These are phyloP conservation scores for Aspergillus sp. DNA, from an alignment of 2,329 filamentous ascomycete species.

Conservation along the genomic window DNA sequence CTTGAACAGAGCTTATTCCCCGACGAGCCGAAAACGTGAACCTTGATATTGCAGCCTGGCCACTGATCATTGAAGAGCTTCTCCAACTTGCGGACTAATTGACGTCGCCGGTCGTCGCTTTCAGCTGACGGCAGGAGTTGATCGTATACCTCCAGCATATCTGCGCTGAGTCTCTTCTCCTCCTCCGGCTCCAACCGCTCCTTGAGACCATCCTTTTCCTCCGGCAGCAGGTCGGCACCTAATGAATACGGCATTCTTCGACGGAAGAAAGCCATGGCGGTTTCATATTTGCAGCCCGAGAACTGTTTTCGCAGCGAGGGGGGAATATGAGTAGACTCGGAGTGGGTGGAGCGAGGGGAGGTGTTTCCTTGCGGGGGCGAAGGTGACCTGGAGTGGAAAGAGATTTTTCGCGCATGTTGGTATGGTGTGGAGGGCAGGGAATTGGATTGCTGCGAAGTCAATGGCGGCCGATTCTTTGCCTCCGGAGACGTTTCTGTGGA, in stretches of 20 bases:
- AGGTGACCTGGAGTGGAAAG: slow-evolving; percentile 74
- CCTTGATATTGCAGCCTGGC: slow-evolving; percentile 85
- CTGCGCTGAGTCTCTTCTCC: slow-evolving; percentile 72
- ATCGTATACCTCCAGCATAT: slow-evolving; percentile 84
- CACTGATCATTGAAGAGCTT: slow-evolving; percentile 85
- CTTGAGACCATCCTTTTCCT: slow-evolving; percentile 68
- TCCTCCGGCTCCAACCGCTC: slow-evolving; percentile 69
- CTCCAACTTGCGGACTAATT: slow-evolving; percentile 84
- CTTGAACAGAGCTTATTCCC: slow-evolving; percentile 93
- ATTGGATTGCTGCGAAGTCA: slow-evolving; percentile 70
- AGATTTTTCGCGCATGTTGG: slow-evolving; percentile 81
- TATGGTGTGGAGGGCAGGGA: slow-evolving; percentile 93
- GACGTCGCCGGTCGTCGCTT: slow-evolving; percentile 73
- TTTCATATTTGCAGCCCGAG: slow-evolving; percentile 83
- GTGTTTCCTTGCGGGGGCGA: slow-evolving; percentile 77
- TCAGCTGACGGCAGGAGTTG: slow-evolving; percentile 78
- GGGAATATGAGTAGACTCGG: slow-evolving; percentile 76
- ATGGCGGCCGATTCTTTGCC: slow-evolving; percentile 49
- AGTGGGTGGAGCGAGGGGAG: slow-evolving; percentile 86
- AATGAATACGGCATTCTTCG: slow-evolving; percentile 90
- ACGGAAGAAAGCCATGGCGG: slow-evolving; percentile 75
- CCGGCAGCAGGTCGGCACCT: slow-evolving; percentile 76
- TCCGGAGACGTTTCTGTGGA: slow-evolving; percentile 38
- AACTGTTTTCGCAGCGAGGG: slow-evolving; percentile 68
- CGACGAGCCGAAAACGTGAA: slow-evolving; percentile 96